phyloP scores from a whole-genome alignment of 2,329 filamentous ascomycete species.

The Teratosphaeria destructans region DNA sequence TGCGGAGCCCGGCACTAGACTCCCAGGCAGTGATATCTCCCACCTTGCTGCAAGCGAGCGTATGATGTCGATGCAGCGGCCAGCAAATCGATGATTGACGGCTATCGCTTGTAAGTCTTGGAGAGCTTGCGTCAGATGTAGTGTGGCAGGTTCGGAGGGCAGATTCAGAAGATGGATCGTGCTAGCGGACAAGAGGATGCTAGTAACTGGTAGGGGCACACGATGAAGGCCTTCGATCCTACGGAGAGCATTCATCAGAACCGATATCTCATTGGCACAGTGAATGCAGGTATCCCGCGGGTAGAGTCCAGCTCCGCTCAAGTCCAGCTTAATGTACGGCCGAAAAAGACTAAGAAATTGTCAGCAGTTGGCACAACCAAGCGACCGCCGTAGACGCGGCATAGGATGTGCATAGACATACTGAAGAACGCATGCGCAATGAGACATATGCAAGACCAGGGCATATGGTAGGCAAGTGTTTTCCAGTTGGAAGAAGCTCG shows the following conservation, averaged over 20 bases:
- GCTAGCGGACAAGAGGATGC: conserved; percentile 31
- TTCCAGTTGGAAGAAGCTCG: conserved; percentile 52
- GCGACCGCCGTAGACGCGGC: background rate
- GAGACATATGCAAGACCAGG: conserved; percentile 46
- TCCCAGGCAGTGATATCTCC: conserved; percentile 34
- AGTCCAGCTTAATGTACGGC: conserved; percentile 56
- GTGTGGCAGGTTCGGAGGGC: conserved; percentile 25
- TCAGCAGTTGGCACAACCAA: background rate
- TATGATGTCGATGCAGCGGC: conserved; percentile 34
- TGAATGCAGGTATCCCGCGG: conserved; percentile 56
- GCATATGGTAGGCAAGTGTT: conserved; percentile 65
- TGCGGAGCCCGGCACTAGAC: conserved; percentile 5
- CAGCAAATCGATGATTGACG: conserved; percentile 34
- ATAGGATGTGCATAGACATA: conserved; percentile 37
- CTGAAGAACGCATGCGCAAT: conserved; percentile 40
- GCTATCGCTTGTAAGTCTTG: conserved; percentile 33
- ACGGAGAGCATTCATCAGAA: conserved; percentile 32
- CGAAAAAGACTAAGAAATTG: conserved; percentile 58
- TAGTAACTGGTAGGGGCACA: conserved; percentile 29
- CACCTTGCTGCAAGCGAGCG: conserved; percentile 33
- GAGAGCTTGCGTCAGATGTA: conserved; percentile 33
- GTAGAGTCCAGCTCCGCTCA: conserved; percentile 47
- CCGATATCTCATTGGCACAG: conserved; percentile 35
- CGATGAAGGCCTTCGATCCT: conserved; percentile 34
- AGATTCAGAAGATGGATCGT: conserved; percentile 38